Base-by-base conservation (phyloP, 306 rosid genomes). In the Sicyos edulis region DNA sequence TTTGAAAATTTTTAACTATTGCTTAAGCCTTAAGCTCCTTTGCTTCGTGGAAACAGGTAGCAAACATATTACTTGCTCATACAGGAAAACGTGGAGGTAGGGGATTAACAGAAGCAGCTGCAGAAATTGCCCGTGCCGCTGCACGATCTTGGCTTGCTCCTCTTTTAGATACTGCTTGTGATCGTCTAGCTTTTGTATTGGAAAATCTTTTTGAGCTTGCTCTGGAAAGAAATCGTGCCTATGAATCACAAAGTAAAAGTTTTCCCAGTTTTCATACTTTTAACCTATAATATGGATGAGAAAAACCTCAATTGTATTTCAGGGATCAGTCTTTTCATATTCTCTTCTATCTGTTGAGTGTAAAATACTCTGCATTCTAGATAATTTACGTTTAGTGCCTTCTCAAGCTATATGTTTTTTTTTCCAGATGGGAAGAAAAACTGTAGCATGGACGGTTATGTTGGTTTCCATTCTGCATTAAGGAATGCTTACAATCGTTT, bases 81-180 rank as follows among this genome's bases (percentile, higher is more conserved):
- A 96, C 97, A 54, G 90, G 99, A 67, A 83, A 91, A 64, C 95
- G 95, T 16, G 99, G 96, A 73, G 92, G 85, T 66, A 86, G 91
- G 79, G 99, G 96, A 76, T 78, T 84, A 67, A 76, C 90, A 49
- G 96, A 88, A 79, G 99, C 99, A 61, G 95, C 99, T n/a, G 99
- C 99, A 53, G 99, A 93, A 82, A 91, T 91, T 83, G 99, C 97
- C 49, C 95, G 97, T 66, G 88, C 99, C 59, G 97, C 96, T 44
- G 99, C 99, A 57, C 85, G 85, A 62, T 88, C 99, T 63, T 93
- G 99, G 99, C 97, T 91, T 82, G 88, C 95, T 75, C 97, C 99
- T 78, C 97, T 93, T 85, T 88, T 90, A 79, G 96, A 93, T 78
- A 85, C 96, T 64, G 97, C 99, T 72, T 93, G 97, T 72, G 99